Base-by-base conservation (phyloP, 2,329 filamentous ascomycete species). In the Paraphoma sp. region DNA sequence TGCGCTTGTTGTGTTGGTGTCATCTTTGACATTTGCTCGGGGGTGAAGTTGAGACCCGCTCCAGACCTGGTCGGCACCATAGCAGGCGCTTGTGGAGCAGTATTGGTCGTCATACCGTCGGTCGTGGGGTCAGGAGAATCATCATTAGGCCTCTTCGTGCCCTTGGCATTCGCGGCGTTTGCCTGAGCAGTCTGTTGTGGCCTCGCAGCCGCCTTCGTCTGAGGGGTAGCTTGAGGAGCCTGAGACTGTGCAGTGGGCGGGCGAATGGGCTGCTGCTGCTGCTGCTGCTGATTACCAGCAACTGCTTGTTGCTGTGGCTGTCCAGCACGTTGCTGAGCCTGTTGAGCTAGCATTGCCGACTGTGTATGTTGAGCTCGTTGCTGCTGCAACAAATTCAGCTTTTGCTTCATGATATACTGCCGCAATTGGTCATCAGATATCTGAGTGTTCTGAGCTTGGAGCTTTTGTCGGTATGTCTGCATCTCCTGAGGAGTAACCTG, bases 401-500 rank as follows among this genome's bases (percentile, higher is more conserved):
- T 69, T 18, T 65, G 59, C 8, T 58, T 47, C 7, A 67, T 53
- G 43, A 75, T 72, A 38, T 66, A 58, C 14, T 73, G 62, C 8
- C 68, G 67, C 16, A 70, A 46, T 44, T 70, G 67, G 1, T 74
- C 65, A 29, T 73, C 66, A 10, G 59, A 51, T 53, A 62, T 51
- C 18, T 75, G 75, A 14, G 50, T 71, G 72, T 45, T 71, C 61
- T 64, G 57, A n/a, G 52, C 62, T 17, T 70, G 65, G 12, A 79
- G 54, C 36, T 64, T 70, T 45, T 65, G 60, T 36, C 80, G 75
- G 57, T 78, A 73, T 17, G 60, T 60, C 45, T 76, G 68, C 16
- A 82, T 67, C 16, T 83, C 80, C 47, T 80, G 72, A 4, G 72
- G 67, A 0, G 76, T 77, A 18, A 77, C 71, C 36, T 66, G 73